Evolutionary conservation across 2,329 filamentous ascomycete genomes (phyloP).

Genomic region (Ascocoryne sarcoides): DNA sequence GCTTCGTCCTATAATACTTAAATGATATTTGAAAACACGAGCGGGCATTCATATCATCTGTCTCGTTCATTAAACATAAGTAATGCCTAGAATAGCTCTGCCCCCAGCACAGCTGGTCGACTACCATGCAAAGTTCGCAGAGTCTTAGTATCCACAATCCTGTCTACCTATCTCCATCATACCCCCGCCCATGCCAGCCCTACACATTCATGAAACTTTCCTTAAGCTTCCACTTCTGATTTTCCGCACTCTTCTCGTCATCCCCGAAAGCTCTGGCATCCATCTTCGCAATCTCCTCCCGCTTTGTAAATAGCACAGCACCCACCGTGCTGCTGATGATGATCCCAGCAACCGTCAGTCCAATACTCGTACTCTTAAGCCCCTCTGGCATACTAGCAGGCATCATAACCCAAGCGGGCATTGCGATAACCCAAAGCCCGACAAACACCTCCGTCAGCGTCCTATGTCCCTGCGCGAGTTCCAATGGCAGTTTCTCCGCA

Average conservation of each 20-base stretch:
- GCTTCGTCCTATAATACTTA: too few relatives aligned
- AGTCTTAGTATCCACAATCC: too few relatives aligned
- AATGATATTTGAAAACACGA: too few relatives aligned
- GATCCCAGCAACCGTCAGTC: conserved; percentile 11
- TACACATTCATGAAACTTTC: too few relatives aligned
- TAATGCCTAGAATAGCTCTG: too few relatives aligned
- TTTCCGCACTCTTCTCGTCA: not conserved
- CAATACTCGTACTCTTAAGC: conserved; percentile 15
- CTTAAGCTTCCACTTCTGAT: too few relatives aligned
- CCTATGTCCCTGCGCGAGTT: conserved; percentile 5
- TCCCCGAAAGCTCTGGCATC: conserved; percentile 12
- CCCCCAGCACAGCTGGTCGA: too few relatives aligned
- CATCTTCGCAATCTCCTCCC: conserved; percentile 5
- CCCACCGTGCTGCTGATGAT: conserved; percentile 12
- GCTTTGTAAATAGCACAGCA: conserved; percentile 13
- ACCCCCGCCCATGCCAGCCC: too few relatives aligned
- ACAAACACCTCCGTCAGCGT: conserved; percentile 12
- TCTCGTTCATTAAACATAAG: too few relatives aligned
- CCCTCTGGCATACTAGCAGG: conserved; percentile 7
- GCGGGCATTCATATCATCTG: too few relatives aligned
- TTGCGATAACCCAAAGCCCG: conserved; percentile 17
- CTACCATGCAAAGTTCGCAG: too few relatives aligned
- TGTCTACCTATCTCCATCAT: too few relatives aligned
- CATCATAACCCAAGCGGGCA: conserved; percentile 15
- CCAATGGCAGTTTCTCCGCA: conserved; percentile 1